Conservation (phyloP, 2,329 filamentous ascomycete species). For the Leptosphaerulina australis region DNA sequence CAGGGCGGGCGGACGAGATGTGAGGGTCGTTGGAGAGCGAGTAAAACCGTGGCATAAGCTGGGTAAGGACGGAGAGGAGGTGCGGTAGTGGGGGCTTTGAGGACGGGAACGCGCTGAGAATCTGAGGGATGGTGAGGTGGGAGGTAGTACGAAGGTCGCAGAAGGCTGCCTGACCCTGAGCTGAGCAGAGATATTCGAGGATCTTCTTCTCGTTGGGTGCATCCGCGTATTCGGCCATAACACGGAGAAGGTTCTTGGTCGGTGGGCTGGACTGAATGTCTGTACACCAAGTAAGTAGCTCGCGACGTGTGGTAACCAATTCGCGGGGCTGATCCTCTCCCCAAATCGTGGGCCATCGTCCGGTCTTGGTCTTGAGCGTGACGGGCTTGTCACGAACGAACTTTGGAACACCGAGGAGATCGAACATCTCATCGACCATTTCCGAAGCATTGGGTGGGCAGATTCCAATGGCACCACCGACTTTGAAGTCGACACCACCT, state of each 20-base stretch:
- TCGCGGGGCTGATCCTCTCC: slow-evolving; percentile 85
- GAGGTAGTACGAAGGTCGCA: slow-evolving; percentile 91
- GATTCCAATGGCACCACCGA: slow-evolving; percentile 93
- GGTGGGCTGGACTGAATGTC: slow-evolving; percentile 93
- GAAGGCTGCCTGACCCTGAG: slow-evolving; percentile 88
- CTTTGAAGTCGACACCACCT: slow-evolving; percentile 87
- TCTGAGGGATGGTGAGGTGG: slow-evolving; percentile 80
- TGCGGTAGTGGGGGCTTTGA: slow-evolving; percentile 84
- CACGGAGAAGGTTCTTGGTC: slow-evolving; percentile 81
- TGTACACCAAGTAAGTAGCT: slow-evolving; percentile 93
- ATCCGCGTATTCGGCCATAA: slow-evolving; percentile 83
- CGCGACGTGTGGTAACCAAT: slow-evolving; percentile 86
- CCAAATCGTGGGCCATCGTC: slow-evolving; percentile 98
- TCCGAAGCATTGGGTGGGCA: slow-evolving; percentile 82
- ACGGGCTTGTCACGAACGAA: slow-evolving; percentile 85
- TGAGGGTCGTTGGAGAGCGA: slow-evolving; percentile 96
- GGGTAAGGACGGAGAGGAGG: slow-evolving; percentile 78
- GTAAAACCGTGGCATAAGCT: slow-evolving; percentile 97
- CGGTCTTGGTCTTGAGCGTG: slow-evolving; percentile 75
- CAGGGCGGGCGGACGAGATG: slow-evolving; percentile 71
- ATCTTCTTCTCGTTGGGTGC: slow-evolving; percentile 87
- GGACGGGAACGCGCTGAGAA: slow-evolving; percentile 90
- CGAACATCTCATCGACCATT: slow-evolving; percentile 82
- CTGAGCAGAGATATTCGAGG: slow-evolving; percentile 81
- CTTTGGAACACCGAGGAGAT: slow-evolving; percentile 79